Percentiles rank a stretch among this genome's conserved stretches.
phyloP scores from a whole-genome alignment of 2,329 filamentous ascomycete genomes.

The Alternaria tenuissima region DNA sequence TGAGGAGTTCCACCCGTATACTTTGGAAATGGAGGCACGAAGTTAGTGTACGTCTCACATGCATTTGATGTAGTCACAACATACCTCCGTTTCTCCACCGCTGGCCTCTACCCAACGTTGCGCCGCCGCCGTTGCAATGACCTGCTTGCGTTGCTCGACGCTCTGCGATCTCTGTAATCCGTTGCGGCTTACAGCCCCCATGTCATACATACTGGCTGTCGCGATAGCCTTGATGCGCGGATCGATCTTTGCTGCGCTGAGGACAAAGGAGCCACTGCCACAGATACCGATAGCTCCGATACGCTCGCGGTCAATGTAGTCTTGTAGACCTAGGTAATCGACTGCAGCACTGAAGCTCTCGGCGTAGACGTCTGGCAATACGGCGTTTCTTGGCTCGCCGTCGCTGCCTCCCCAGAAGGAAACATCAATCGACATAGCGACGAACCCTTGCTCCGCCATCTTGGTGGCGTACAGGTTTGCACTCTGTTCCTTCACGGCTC shows the following conservation, averaged over 20 bases:
- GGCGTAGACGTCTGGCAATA: constrained; percentile 35
- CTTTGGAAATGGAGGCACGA: not conserved
- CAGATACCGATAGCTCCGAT: constrained; percentile 25
- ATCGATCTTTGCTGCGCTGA: constrained; percentile 50
- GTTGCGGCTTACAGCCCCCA: constrained; percentile 22
- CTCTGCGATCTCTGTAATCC: constrained; percentile 16
- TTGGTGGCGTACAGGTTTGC: constrained; percentile 45
- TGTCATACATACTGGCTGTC: constrained; percentile 33
- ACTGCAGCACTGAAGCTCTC: constrained; percentile 45
- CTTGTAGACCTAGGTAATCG: constrained; percentile 29
- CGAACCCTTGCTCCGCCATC: constrained; percentile 37
- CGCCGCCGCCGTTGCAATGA: constrained; percentile 13
- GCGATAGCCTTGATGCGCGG: constrained; percentile 34
- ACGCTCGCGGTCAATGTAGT: not conserved
- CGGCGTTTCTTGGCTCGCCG: constrained; percentile 37
- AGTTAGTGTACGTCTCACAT: not conserved
- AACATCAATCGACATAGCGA: constrained; percentile 35
- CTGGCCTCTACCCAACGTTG: constrained; percentile 22
- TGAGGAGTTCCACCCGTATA: constrained; percentile 15
- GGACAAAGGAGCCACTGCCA: constrained; percentile 41
- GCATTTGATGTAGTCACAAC: not conserved
- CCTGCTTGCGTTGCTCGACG: constrained; percentile 19
- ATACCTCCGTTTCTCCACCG: constrained; percentile 9
- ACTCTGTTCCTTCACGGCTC: constrained; percentile 44
- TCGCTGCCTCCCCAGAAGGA: constrained; percentile 38